These are phyloP conservation scores for Neofusicoccum umdonicola DNA, from an alignment of 2,329 filamentous ascomycete genomes.

Conservation along the genomic window DNA sequence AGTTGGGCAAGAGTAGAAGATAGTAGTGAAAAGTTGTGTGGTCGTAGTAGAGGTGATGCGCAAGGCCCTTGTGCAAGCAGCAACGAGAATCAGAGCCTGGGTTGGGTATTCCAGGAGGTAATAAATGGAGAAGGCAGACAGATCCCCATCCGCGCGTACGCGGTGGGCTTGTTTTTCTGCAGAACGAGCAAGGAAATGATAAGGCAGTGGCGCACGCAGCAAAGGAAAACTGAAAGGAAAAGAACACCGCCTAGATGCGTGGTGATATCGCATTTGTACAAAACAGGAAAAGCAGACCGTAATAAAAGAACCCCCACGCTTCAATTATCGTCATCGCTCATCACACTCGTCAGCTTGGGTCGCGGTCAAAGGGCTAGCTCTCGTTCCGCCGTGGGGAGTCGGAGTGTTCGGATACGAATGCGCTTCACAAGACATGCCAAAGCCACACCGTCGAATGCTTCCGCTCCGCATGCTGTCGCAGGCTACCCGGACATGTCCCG, in stretches of 20 bases:
- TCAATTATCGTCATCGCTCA: slow-evolving; percentile 15
- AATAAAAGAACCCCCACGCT: slow-evolving; percentile 14
- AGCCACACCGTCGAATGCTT: too few species aligned
- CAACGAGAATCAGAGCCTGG: slow-evolving; percentile 9
- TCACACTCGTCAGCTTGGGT: slow-evolving; percentile 1
- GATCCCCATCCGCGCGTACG: neutral
- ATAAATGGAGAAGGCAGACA: slow-evolving; percentile 3
- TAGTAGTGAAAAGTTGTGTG: neutral
- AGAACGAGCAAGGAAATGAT: slow-evolving; percentile 9
- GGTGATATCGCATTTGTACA: slow-evolving; percentile 17
- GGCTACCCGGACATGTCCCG: neutral
- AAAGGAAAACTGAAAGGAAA: slow-evolving; percentile 3
- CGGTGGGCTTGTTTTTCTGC: neutral
- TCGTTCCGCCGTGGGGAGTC: neutral
- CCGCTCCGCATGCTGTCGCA: neutral
- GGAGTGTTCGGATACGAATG: neutral
- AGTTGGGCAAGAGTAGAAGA: slow-evolving; percentile 7
- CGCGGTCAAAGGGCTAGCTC: neutral
- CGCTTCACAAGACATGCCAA: too few species aligned
- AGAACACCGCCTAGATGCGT: slow-evolving; percentile 16
- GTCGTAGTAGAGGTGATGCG: slow-evolving; percentile 7
- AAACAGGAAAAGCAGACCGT: slow-evolving; percentile 11
- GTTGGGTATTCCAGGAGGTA: slow-evolving; percentile 6
- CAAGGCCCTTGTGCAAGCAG: slow-evolving; percentile 10
- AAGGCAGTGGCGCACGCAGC: slow-evolving; percentile 8